Base-by-base conservation (phyloP, 2,329 filamentous ascomycete genomes). In the Pochonia chlamydosporia region DNA sequence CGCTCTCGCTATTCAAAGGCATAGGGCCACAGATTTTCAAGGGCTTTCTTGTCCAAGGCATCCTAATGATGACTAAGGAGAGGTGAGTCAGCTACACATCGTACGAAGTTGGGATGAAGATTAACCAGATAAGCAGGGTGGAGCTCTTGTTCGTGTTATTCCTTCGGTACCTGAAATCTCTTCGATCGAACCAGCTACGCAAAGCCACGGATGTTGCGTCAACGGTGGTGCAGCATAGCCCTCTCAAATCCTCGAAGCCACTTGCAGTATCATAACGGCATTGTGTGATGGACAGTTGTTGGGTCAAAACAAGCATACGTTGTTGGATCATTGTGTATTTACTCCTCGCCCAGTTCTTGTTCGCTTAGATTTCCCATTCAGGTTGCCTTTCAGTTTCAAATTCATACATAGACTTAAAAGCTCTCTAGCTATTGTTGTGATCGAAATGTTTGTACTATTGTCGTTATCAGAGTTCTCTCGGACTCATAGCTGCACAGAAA, bases 31-130 rank as follows among this genome's bases (percentile, higher is more conserved):
- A 99, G 66, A 87, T 99, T 44, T 68, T 90, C 49, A 99, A 99
- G 70, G 93, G 93, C 1, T 70, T 99, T 44, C 65, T 99, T 42
- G 93, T 99, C 3, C 93, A 99, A 63, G 93, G 93, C 43, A 82
- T 99, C 47, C 74, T 99, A 33, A 99, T 99, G 93, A 99, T 96
- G 90, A 93, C 90, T 41, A 99, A 99, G 71, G 93, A 99, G 70
- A 81, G 90, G 87, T 90, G 75, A 56, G 75, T 60, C 7, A 3
- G 42, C 40, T 7, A 5, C 13, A 11, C 28, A 10, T 42, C 20
- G 13, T 11, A 6, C 3, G 16, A 20, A 3, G 11, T 10, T 13
- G 5, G 24, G 4, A 35, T 40, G 49, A 58, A 59, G 49, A 63
- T 44, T 50, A 25, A 43, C 35, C 8, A 7, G 5, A 26, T 20